Evolutionary conservation across 2,329 filamentous ascomycete genomes (phyloP), one percentile per base, ranked within the genome.

Genomic region (Amauroascus niger): DNA sequence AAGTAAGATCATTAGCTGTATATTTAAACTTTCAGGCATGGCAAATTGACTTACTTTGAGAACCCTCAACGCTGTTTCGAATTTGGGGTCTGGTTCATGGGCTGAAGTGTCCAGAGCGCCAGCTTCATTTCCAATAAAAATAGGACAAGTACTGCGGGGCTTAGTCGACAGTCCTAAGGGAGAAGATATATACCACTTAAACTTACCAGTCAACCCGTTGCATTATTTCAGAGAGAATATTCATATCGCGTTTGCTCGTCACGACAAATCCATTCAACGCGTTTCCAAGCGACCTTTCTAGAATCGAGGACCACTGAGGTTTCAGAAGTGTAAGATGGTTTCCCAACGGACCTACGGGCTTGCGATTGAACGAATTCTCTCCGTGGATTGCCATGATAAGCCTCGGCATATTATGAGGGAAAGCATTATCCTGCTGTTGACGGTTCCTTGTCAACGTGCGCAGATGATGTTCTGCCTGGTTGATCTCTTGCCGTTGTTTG

Each of bases 291-390:
- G 80, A 80, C 58, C 79, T 85, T 65, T 98, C 93, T 13, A 98
- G 69, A 41, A 95, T 82, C 0, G 80, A 79, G 1, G 84, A 86
- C 93, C 93, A 98, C 61, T 87, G 78, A 0, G 87, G 85, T 60
- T 91, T 83, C 33, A 82, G 72, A 22, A 98, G 73, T 59, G 82
- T 83, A 49, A 98, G 77, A 63, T 93, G 80, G 22, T 82, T 74
- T 28, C 90, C 93, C 13, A 97, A 74, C 0, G 93, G 93, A 0
- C 93, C 93, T 32, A 97, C 75, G 1, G 93, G 93, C 57, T 79
- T 83, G 41, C 79, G 73, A 22, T 75, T 72, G 64, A 94, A 97
- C 0, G 82, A 76, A 1, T 58, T 68, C 54, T 95, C 87, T n/a
- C 74, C 72, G 5, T 81, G 76, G 57, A 97, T 87, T n/a, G 77